phyloP scores from a whole-genome alignment of 441 rosid species.

The Capsella rubella region DNA sequence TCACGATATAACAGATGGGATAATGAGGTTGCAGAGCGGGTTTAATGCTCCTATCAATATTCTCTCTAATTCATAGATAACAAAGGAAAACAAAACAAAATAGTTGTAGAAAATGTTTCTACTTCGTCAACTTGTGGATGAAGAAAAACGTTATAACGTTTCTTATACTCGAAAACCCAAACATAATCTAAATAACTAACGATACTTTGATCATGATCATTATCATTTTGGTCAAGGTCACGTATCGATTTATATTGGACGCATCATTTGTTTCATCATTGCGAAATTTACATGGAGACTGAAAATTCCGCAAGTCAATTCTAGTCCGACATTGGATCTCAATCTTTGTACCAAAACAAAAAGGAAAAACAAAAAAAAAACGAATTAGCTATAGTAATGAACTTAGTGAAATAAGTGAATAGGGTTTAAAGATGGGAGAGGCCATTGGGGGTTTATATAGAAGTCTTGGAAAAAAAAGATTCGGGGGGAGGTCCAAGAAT shows the following conservation, averaged over 20 bases:
- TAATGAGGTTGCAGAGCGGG: no score
- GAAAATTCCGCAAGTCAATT: constrained; percentile 26
- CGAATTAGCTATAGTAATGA: neutral
- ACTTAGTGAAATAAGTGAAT: neutral
- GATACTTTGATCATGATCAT: neutral
- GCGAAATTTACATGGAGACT: constrained; percentile 32
- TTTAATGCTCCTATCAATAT: neutral
- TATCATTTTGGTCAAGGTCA: constrained; percentile 14
- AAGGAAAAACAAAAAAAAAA: neutral
- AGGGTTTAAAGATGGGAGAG: neutral
- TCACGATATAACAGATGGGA: no score
- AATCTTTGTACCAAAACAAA: neutral
- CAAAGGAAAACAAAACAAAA: neutral
- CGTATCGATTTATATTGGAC: constrained; percentile 13
- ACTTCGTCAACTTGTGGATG: neutral
- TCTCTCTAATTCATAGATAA: neutral
- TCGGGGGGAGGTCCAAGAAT: neutral
- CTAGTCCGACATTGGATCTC: neutral
- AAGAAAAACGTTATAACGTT: neutral
- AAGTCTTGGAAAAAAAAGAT: neutral
- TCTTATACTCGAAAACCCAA: constrained; percentile 1
- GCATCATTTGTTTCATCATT: constrained; percentile 14
- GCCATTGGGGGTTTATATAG: neutral
- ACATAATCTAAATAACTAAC: neutral
- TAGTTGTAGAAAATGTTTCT: neutral